Percentiles rank a stretch among this genome's conserved stretches.
phyloP scores from a whole-genome alignment of 2,329 filamentous ascomycete species.

The Fusarium nodosum region DNA sequence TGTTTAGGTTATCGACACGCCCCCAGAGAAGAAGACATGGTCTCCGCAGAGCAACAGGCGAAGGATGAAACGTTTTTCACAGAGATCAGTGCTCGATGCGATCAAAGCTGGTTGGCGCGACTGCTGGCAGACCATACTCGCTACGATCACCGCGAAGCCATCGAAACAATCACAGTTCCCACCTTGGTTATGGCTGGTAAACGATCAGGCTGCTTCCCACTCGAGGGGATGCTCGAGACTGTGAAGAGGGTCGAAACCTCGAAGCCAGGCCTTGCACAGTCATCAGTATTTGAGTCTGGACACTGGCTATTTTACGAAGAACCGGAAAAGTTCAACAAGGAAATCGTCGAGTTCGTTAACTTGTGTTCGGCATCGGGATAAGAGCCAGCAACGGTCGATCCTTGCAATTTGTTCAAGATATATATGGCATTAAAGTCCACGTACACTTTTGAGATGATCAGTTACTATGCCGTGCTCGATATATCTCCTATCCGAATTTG shows the following conservation, averaged over 20 bases:
- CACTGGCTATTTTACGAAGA: conserved; percentile 51
- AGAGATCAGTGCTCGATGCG: conserved; percentile 46
- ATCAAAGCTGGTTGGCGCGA: conserved; percentile 48
- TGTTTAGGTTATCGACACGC: conserved; percentile 47
- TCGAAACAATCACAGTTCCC: conserved; percentile 46
- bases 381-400: neutral
- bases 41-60: conserved; percentile 43
- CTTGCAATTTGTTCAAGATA: neutral
- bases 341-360: conserved; percentile 43
- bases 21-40: conserved; percentile 37
- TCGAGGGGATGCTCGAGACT: conserved; percentile 49
- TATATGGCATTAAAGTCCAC: neutral
- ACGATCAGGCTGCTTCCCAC: conserved; percentile 48
- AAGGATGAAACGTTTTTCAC: conserved; percentile 48
- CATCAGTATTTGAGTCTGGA: conserved; percentile 46
- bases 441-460: neutral
- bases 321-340: conserved; percentile 46
- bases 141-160: conserved; percentile 48
- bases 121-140: conserved; percentile 48
- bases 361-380: conserved; percentile 23
- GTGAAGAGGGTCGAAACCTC: conserved; percentile 43
- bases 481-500: neutral
- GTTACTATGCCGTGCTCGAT: neutral
- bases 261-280: conserved; percentile 38
- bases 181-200: conserved; percentile 48